Evolutionary conservation across 352 stramenopile species (phyloP).

Genomic region (Plasmopara halstedii): DNA sequence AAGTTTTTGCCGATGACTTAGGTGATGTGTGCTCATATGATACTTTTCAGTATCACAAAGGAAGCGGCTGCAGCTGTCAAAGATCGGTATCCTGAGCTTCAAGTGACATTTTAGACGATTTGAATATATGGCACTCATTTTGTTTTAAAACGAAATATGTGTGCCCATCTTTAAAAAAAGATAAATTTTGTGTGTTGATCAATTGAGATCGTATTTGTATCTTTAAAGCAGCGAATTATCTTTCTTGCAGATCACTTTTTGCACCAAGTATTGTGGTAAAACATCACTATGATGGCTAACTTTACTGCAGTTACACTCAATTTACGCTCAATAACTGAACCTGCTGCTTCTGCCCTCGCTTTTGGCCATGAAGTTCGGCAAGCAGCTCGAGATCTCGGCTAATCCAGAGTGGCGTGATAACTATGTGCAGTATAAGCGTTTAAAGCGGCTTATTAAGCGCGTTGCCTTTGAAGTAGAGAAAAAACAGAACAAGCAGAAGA

Average conservation of each 20-base stretch:
- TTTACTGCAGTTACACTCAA: no score
- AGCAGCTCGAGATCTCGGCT: conserved; percentile 86
- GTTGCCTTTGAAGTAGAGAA: conserved; percentile 86
- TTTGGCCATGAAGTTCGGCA: conserved; percentile 88
- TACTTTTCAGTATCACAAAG: conserved; percentile 59
- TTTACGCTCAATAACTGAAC: no score
- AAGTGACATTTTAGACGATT: conserved; percentile 26
- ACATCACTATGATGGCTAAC: no score
- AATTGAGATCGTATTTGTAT: neutral
- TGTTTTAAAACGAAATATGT: neutral
- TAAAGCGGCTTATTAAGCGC: conserved; percentile 88
- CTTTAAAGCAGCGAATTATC: no score
- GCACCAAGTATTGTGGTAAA: no score
- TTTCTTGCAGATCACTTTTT: no score
- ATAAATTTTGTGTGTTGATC: neutral
- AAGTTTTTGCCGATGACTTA: no score
- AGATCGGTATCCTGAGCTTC: conserved; percentile 50
- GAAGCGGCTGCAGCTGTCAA: conserved; percentile 64
- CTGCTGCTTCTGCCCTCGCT: neutral
- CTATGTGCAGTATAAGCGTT: conserved; percentile 89
- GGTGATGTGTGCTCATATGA: conserved; percentile 4
- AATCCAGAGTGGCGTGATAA: conserved; percentile 85
- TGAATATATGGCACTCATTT: neutral
- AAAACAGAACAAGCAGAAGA: conserved; percentile 61
- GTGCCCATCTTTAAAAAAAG: neutral